Base-by-base conservation (phyloP, 139 green algal species). In the Chlamydomonas incerta region DNA sequence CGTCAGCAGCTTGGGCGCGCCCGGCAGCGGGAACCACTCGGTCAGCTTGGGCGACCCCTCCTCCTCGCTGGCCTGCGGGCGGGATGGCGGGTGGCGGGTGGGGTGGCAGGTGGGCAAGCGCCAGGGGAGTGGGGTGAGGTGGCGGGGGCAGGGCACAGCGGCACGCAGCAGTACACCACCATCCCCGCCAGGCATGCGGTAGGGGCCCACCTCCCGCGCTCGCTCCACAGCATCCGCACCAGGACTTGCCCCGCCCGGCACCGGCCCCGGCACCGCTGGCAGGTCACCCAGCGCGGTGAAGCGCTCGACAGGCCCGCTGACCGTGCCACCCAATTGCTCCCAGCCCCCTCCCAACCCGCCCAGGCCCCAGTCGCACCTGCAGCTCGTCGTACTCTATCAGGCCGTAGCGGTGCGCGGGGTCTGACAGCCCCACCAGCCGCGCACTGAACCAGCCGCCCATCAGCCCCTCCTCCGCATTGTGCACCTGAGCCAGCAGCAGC, bases 11-110 rank as follows among this genome's bases (percentile, higher is more conserved):
- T 37, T 52, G 57, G 74, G 75, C 33, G 55, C 69, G 58, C 76
- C 76, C 20, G 77, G 77, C 77, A 83, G 63, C 11, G 77, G 77
- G n/a, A 83, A 83, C 77, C 77, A 83, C 62, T 83, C 77, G 17
- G 63, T n/a, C 63, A 83, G 77, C 77, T 58, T 31, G 28, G 77
- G 62, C 18, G 77, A 47, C 21, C 46, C 63, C 29, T 29, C 23
- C 77, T 83, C 77, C 63, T 83, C 77, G 62, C 63, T 83, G 2
- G 65, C 63, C 77, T 83, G 62, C 8, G 8, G 46, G 76, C 10
- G 5, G 55, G n/a, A 11, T 1, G 52, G 50, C 3, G 29, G 72
- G n/a, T n/a, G n/a, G n/a, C n/a, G n/a, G n/a, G n/a, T n/a, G n/a
- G n/a, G n/a, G n/a, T n/a, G n/a, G n/a, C n/a, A n/a, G n/a, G n/a